These are phyloP conservation scores for Saussurea involucrata DNA, from an alignment of 129 eudicot species.

Conservation along the genomic window DNA sequence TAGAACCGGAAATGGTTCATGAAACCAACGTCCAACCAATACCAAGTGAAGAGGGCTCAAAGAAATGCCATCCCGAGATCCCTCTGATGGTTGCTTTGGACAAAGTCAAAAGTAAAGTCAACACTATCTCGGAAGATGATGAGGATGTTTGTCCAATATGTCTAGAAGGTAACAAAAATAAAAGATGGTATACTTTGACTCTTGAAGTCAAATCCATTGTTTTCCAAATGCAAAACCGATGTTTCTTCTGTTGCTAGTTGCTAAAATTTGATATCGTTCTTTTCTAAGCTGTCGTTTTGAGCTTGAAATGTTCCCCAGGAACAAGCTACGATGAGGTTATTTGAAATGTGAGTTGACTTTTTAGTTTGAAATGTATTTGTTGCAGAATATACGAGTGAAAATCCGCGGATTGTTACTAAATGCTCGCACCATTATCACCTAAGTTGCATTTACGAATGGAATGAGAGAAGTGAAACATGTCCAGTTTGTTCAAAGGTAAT, in stretches of 20 bases:
- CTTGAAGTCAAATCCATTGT: neutral
- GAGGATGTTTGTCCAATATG: conserved; percentile 41
- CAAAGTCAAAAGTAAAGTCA: conserved; percentile 19
- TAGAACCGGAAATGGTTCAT: conserved; percentile 25
- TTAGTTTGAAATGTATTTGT: neutral
- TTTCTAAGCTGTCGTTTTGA: neutral
- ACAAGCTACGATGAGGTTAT: neutral
- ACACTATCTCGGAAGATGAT: conserved; percentile 28
- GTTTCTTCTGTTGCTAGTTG: neutral
- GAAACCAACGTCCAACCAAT: conserved; percentile 14
- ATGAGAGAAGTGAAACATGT: conserved; percentile 39
- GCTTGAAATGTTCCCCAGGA: neutral
- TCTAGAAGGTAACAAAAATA: conserved; percentile 30
- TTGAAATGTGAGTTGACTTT: neutral
- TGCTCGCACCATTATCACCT: conserved; percentile 36
- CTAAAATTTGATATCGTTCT: neutral
- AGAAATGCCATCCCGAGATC: conserved; percentile 17
- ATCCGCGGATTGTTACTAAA: conserved; percentile 39
- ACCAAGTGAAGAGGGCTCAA: conserved; percentile 25
- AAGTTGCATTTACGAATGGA: conserved; percentile 38
- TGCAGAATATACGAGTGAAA: conserved; percentile 36
- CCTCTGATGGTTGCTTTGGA: conserved; percentile 26
- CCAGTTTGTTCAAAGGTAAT: conserved; percentile 38
- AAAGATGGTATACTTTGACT: neutral
- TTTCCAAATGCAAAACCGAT: neutral